phyloP scores from a whole-genome alignment of 345 rosid genomes.

The Aegle marmelos region DNA sequence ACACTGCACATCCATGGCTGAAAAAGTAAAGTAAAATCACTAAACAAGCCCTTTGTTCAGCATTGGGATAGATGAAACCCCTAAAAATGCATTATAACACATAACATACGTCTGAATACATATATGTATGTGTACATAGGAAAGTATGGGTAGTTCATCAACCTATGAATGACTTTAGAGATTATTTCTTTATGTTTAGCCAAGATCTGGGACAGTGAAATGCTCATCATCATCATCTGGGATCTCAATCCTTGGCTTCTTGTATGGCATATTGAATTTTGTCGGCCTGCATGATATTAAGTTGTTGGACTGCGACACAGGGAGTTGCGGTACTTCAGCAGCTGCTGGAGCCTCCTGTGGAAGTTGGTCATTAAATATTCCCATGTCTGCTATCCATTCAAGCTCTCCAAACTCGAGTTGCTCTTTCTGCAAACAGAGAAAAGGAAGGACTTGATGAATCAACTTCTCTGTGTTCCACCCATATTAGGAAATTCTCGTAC shows the following conservation, averaged over 20 bases:
- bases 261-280: constrained; percentile 49
- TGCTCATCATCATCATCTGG: constrained; percentile 60
- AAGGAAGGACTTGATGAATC: background rate
- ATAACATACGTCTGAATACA: background rate
- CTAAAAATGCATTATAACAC: background rate
- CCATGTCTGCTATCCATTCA: constrained; percentile 81
- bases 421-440: constrained; percentile 53
- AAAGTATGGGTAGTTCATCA: constrained; percentile 3
- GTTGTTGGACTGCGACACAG: constrained; percentile 35
- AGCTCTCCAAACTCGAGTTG: constrained; percentile 73
- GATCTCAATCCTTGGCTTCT: constrained; percentile 75
- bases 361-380: constrained; percentile 60
- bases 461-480: background rate
- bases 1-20: background rate
- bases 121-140: background rate
- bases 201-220: constrained; percentile 90
- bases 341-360: constrained; percentile 60
- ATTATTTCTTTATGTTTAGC: constrained; percentile 25
- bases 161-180: background rate
- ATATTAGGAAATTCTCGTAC: background rate
- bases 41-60: background rate
- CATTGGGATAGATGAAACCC: background rate
- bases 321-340: constrained; percentile 91
- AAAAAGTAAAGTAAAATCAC: background rate
- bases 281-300: constrained; percentile 31